These are phyloP conservation scores for Tetratostichococcus sp. DNA, from an alignment of 139 green algal species.

Conservation along the genomic window DNA sequence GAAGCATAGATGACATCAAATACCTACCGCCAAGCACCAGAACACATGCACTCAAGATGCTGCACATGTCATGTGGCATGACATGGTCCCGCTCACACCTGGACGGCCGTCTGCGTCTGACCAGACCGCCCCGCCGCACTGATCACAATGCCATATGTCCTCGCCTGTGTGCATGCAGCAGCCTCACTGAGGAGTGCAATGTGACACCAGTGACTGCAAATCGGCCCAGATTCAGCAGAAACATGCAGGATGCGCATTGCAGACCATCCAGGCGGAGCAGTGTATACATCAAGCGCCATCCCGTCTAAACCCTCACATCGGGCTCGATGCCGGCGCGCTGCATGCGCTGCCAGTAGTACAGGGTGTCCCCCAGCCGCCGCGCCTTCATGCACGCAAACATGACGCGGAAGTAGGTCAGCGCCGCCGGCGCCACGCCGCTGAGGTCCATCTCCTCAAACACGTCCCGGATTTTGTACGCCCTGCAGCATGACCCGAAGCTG, in stretches of 20 bases:
- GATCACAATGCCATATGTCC: slow-evolving; percentile 10
- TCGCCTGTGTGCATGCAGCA: background rate
- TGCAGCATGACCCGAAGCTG: slow-evolving; percentile 5
- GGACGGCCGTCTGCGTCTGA: background rate
- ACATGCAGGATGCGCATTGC: too few species aligned
- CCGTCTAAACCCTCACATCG: too few species aligned
- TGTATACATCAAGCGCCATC: too few species aligned
- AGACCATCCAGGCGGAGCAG: too few species aligned
- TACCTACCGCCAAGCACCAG: too few species aligned
- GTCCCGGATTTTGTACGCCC: slow-evolving; percentile 19
- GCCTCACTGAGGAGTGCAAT: too few species aligned
- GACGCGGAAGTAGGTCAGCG: background rate
- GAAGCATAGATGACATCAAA: too few species aligned
- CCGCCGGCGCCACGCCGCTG: slow-evolving; percentile 11
- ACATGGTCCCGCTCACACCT: too few species aligned
- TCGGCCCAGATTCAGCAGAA: too few species aligned
- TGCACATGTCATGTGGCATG: too few species aligned
- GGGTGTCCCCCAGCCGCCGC: slow-evolving; percentile 20
- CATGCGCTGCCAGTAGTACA: slow-evolving; percentile 28
- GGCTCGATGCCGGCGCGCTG: slow-evolving; percentile 13
- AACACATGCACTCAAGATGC: too few species aligned
- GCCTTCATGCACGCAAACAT: slow-evolving; percentile 23
- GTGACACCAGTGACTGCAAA: too few species aligned
- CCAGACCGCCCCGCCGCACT: slow-evolving; percentile 17
- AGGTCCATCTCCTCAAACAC: slow-evolving; percentile 29